Evolutionary conservation across 768 basidiomycete species (phyloP).

Genomic region (Termitomyces sp.): DNA sequence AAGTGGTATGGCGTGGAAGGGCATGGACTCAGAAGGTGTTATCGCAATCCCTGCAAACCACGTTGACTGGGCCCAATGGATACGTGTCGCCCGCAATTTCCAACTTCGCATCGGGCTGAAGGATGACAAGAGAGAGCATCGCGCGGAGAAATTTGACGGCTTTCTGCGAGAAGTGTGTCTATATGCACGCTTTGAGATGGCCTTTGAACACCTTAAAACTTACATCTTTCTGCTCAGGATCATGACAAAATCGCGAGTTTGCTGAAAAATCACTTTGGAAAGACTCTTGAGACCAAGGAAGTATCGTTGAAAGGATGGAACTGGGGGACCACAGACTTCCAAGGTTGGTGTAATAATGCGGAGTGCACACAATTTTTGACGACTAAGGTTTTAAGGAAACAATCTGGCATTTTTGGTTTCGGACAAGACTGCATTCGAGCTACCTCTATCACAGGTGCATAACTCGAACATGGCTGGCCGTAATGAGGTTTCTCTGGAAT

Average conservation of each 20-base stretch:
- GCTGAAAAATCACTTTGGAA: conserved; percentile 83
- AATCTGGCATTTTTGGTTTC: conserved; percentile 91
- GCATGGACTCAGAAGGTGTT: conserved; percentile 59
- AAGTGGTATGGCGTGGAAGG: conserved; percentile 95
- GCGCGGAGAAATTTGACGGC: conserved; percentile 87
- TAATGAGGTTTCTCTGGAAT: conserved; percentile 99
- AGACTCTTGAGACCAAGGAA: conserved; percentile 84
- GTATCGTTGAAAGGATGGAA: conserved; percentile 95
- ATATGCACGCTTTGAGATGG: neutral
- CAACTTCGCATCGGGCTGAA: conserved; percentile 78
- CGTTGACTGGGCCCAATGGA: conserved; percentile 89
- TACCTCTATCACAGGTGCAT: conserved; percentile 81
- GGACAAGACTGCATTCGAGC: conserved; percentile 84
- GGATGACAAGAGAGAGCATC: conserved; percentile 51
- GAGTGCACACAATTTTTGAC: neutral
- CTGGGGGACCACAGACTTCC: conserved; percentile 94
- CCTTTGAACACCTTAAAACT: neutral
- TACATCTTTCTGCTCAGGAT: conserved; percentile 51
- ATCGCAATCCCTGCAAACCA: conserved; percentile 63
- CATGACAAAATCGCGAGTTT: conserved; percentile 80
- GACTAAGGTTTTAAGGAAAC: conserved; percentile 51
- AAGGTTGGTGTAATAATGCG: conserved; percentile 47
- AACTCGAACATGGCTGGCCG: conserved; percentile 98
- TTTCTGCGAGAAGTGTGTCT: conserved; percentile 80
- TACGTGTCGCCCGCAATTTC: conserved; percentile 88